Evolutionary conservation across 768 basidiomycete genomes (phyloP), one percentile per base, ranked within the genome.

Genomic region (Tulasnella sp.): DNA sequence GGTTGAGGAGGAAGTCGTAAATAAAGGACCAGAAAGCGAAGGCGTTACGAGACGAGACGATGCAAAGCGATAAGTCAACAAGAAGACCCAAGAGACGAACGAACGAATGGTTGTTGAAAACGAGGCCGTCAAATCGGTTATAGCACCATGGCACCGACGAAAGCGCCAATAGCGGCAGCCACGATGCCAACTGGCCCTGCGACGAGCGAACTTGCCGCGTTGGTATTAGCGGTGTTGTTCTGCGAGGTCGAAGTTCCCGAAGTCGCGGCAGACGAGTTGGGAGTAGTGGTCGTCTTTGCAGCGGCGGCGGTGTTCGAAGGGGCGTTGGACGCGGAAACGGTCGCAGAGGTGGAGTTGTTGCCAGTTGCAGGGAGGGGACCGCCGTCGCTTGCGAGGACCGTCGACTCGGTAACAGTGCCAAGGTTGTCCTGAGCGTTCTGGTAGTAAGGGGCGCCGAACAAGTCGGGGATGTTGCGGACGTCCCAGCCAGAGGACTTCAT

Each of bases 401-500:
- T 40, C 31, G 44, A 18, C 28, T 31, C 7, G 48, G 44, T 73
- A 46, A 80, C 79, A 14, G 72, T 18, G 20, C 3, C 18, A 31
- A 58, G 41, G 48, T 82, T 81, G 81, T 83, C 79, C 54, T 80
- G 58, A n/a, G 86, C 82, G 83, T 86, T 87, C 69, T 84, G 84
- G 78, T 86, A 86, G 85, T 85, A 86, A 22, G 80, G 85, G 83
- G 64, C 86, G 44, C 77, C 83, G 83, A 12, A 91, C 89, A 72
- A 28, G 40, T 93, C 86, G 74, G 92, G 92, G 54, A 87, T 86
- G 81, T 81, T 85, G 74, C 80, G 78, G 41, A 91, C 87, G 46
- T 89, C 89, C 96, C 96, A 98, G 16, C 92, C 92, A 82, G 92
- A 91, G 6, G 88, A 83, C 81, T 88, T 87, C 85, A 96, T 91